Conservation (phyloP, 352 stramenopile genomes). For the Pythium oligandrum region DNA sequence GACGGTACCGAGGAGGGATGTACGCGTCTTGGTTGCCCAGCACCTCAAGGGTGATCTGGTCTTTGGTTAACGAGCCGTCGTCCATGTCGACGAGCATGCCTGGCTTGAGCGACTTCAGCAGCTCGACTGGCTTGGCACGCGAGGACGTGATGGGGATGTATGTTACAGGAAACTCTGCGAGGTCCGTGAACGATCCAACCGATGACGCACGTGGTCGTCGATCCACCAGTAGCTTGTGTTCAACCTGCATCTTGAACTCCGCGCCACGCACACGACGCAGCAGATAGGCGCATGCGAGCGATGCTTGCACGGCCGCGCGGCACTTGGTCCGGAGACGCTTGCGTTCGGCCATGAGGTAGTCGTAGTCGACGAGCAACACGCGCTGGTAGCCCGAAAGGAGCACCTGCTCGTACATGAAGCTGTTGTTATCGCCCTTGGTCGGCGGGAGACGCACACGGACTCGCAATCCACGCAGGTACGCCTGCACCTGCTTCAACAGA, state of each 20-base stretch:
- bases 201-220: constrained; percentile 35
- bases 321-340: constrained; percentile 60
- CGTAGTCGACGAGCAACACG: constrained; percentile 66
- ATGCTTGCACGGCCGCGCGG: constrained; percentile 46
- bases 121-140: constrained; percentile 42
- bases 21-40: constrained; percentile 59
- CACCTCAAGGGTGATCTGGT: constrained; percentile 75
- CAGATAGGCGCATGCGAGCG: constrained; percentile 41
- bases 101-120: constrained; percentile 40
- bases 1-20: constrained; percentile 33
- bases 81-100: constrained; percentile 70
- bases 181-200: constrained; percentile 35
- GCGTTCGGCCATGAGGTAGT: constrained; percentile 66
- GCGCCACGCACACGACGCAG: constrained; percentile 39
- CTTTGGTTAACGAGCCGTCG: constrained; percentile 71
- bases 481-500: constrained; percentile 61
- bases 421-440: constrained; percentile 22
- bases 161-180: constrained; percentile 58
- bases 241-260: constrained; percentile 42
- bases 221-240: constrained; percentile 13
- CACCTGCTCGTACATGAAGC: constrained; percentile 46
- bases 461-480: constrained; percentile 48
- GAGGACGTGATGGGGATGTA: constrained; percentile 63
- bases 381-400: constrained; percentile 56
- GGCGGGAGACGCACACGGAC: constrained; percentile 57